phyloP scores from a whole-genome alignment of 495 filamentous ascomycete species.

The Daldinia childiae region DNA sequence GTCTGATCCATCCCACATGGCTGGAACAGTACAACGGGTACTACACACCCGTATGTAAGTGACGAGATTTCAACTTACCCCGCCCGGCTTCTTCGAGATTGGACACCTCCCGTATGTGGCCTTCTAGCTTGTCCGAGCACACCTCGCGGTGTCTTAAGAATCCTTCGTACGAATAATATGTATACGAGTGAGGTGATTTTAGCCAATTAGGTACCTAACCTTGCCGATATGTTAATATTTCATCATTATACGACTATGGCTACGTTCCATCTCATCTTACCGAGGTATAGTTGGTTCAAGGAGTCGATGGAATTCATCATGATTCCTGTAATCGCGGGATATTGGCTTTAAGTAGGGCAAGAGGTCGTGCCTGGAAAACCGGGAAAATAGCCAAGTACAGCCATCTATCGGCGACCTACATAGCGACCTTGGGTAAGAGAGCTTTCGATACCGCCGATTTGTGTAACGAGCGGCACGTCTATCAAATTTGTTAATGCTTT shows the following conservation, averaged over 20 bases:
- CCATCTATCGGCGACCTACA: slow-evolving; percentile 11
- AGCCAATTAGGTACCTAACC: not conserved
- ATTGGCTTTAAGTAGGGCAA: not conserved
- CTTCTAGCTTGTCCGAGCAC: not conserved
- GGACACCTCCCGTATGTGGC: not conserved
- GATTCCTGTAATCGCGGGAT: not conserved
- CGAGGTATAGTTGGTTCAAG: not conserved
- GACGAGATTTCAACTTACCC: slow-evolving; percentile 8
- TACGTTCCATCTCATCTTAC: not conserved
- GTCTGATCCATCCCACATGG: slow-evolving; percentile 2
- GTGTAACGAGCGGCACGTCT: slow-evolving; percentile 35
- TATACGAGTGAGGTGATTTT: not conserved
- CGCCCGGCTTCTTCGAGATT: not conserved
- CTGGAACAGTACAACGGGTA: slow-evolving; percentile 2
- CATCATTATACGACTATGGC: not conserved
- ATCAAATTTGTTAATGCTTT: slow-evolving; percentile 29
- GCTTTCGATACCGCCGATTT: slow-evolving; percentile 31
- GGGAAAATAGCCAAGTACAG: not conserved
- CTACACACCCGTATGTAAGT: slow-evolving; percentile 5
- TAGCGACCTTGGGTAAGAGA: not conserved
- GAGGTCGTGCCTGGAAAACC: not conserved
- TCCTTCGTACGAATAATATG: not conserved
- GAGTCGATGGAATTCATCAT: not conserved
- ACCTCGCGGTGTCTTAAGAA: not conserved
- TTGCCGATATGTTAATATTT: not conserved